Conservation (phyloP, 2,329 filamentous ascomycete species). For the Scedosporium apiospermum region DNA sequence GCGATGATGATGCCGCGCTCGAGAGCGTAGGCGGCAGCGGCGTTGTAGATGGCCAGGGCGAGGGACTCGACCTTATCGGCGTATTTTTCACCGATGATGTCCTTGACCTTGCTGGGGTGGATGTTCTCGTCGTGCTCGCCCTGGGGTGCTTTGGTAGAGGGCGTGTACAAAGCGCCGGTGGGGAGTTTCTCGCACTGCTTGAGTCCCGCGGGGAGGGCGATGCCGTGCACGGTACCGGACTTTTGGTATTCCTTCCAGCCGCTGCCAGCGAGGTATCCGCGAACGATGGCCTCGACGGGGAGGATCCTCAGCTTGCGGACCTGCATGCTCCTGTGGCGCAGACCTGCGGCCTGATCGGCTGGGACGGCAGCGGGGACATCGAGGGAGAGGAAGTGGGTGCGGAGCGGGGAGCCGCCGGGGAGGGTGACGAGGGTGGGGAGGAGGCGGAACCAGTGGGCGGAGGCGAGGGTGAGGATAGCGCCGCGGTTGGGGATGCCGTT, state of each 20-base stretch:
- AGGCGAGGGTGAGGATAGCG: conserved; percentile 31
- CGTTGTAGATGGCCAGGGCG: conserved; percentile 21
- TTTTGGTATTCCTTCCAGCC: conserved; percentile 71
- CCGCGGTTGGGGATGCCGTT: conserved; percentile 54
- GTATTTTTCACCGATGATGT: conserved; percentile 23
- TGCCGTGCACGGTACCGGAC: conserved; percentile 70
- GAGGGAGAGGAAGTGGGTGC: conserved; percentile 42
- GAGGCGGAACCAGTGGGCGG: conserved; percentile 45
- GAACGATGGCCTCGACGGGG: conserved; percentile 72
- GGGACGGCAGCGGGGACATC: conserved; percentile 26
- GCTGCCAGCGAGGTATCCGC: conserved; percentile 80
- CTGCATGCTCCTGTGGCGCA: conserved; percentile 64
- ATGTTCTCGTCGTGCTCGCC: conserved; percentile 84
- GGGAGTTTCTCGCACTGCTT: conserved; percentile 61
- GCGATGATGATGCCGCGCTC: conserved; percentile 27
- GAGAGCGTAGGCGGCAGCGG: conserved; percentile 51
- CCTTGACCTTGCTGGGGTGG: conserved; percentile 55
- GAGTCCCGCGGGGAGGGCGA: conserved; percentile 57
- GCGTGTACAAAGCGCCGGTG: conserved; percentile 48
- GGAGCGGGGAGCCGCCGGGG: conserved; percentile 27
- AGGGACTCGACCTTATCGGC: conserved; percentile 21
- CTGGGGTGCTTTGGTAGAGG: conserved; percentile 73
- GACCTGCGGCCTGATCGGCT: conserved; percentile 35
- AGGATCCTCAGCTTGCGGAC: conserved; percentile 66
- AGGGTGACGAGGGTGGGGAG: conserved; percentile 26